Base-by-base conservation (phyloP, 345 rosid species). In the Eucalyptus sp. region DNA sequence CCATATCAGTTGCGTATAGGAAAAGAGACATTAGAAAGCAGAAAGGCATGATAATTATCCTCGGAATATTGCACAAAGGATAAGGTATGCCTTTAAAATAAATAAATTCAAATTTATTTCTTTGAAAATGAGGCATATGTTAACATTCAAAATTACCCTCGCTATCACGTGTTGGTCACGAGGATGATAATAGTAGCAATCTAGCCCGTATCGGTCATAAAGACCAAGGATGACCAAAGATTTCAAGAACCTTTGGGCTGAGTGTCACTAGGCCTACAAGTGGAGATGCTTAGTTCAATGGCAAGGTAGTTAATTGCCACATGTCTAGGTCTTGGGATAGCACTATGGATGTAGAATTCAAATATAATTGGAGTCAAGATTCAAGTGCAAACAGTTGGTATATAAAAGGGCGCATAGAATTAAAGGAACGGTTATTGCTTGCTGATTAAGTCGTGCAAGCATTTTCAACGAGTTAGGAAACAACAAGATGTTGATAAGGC, bases 191-290 rank as follows among this genome's bases (percentile, higher is more conserved):
- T 56, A 4, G 27, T 52, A 56, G 29, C 62, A 56, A 56, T 56
- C 9, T 2, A 56, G 8, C 12, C 12, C 1, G 0, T 56, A 56
- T 56, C 0, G 6, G 12, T 22, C 29, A 56, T 10, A 24, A 5
- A 56, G 12, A 5, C 1, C 8, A 56, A 56, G 27, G 60, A 56
- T 22, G 27, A 22, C 27, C 12, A 56, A 22, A 8, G 27, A 4
- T 56, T 56, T 56, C 60, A 9, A 56, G 27, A 22, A 9, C 0
- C 25, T 56, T 56, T 22, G 62, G 29, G 29, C 6, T 56, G 1
- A 20, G 62, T 56, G 62, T 56, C 62, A 24, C 25, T 24, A 9
- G 62, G 6, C 62, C 27, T 56, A 56, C 27, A 20, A 56, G 27
- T 22, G 13, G 27, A 56, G 6, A 56, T 56, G 62, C 62, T 56